phyloP scores from a whole-genome alignment of 441 rosid species.

The Populus tomentosa region DNA sequence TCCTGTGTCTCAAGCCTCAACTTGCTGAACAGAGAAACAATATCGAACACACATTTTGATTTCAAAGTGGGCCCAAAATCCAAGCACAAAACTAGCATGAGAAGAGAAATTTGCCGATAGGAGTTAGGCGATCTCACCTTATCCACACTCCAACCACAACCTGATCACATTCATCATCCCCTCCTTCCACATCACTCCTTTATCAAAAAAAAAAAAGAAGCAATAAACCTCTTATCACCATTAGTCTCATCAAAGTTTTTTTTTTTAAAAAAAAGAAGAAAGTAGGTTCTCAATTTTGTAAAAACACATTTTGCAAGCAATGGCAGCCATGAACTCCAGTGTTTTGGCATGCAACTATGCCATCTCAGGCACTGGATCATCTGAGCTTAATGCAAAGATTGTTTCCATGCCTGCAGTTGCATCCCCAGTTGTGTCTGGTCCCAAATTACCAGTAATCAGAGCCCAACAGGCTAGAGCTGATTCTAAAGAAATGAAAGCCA shows the following conservation, averaged over 20 bases:
- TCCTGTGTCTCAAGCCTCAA: background rate
- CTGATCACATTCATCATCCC: slow-evolving; percentile 41
- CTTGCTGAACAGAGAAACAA: background rate
- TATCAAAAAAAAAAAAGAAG: background rate
- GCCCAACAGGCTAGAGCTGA: slow-evolving; percentile 41
- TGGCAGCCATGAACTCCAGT: slow-evolving; percentile 84
- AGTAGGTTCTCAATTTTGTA: background rate
- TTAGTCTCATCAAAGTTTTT: background rate
- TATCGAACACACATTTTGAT: slow-evolving; percentile 9
- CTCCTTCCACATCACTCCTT: slow-evolving; percentile 40
- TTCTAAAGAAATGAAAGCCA: slow-evolving; percentile 24
- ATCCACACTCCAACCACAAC: slow-evolving; percentile 86
- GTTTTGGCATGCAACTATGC: slow-evolving; percentile 81
- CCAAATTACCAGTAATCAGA: slow-evolving; percentile 60
- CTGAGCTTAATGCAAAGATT: slow-evolving; percentile 56
- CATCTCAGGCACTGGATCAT: slow-evolving; percentile 57
- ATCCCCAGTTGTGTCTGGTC: slow-evolving; percentile 33
- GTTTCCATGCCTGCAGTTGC: slow-evolving; percentile 36
- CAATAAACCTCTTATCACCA: background rate
- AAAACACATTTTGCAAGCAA: slow-evolving; percentile 12
- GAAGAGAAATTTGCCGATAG: slow-evolving; percentile 49
- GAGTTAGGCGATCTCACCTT: slow-evolving; percentile 85
- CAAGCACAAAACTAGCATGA: slow-evolving; percentile 14
- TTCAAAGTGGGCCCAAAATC: slow-evolving; percentile 37
- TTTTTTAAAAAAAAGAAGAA: too few relatives aligned